Evolutionary conservation across 2,329 filamentous ascomycete genomes (phyloP), one percentile per base, ranked within the genome.

Genomic region (Grosmannia clavigera): DNA sequence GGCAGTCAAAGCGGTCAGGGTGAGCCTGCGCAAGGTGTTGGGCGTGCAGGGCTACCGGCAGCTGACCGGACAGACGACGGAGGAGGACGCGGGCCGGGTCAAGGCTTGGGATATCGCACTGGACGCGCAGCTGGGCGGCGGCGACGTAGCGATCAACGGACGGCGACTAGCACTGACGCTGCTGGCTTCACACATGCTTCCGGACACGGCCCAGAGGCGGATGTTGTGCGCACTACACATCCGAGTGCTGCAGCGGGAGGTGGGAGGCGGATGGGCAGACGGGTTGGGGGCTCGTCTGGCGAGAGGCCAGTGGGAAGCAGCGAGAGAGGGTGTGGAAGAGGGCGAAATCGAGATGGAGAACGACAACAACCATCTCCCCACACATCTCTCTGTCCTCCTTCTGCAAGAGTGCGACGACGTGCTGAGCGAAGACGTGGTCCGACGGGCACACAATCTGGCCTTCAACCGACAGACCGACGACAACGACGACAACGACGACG

Each of bases 201-300:
- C 92, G 12, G 84, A 90, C 61, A 94, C 89, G 0, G 90, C 92
- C 1, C 80, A 82, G 55, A 82, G 90, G 52, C 79, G 96, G 59
- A 96, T 96, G 89, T 81, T 96, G 60, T 95, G 95, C 72, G 89
- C 92, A 1, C 77, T 97, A 46, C 92, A 97, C 69, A 87, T 95
- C 62, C 88, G 91, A n/a, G 83, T 96, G 53, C 80, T 96, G 40
- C 79, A 95, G 48, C 95, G 90, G 88, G 86, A 90, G 65, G 69
- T 84, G 10, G 84, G 12, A 16, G 55, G 86, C 46, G 82, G 85
- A 64, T 78, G 81, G 35, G 83, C 82, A 9, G 86, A 92, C 65
- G 75, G 83, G 22, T 73, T 92, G 62, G 90, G 89, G 33, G 82
- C 85, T 38, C 86, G 85, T 67, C 72, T 95, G 61, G 89, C 91